Base-by-base conservation (phyloP, 2,329 filamentous ascomycete genomes). In the Aureobasidium sp. region DNA sequence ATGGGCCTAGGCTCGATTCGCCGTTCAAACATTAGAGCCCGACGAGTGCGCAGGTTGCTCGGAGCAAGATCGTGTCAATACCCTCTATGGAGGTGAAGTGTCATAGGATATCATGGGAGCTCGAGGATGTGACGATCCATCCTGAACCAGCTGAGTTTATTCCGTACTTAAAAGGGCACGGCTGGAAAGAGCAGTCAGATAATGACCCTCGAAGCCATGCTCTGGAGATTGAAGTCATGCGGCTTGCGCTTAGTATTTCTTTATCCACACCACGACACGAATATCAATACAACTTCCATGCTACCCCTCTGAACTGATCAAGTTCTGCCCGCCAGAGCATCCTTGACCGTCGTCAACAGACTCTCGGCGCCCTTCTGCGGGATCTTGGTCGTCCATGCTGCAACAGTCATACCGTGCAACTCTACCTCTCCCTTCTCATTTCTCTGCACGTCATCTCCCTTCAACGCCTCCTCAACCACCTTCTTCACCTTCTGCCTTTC, bases 401-500 rank as follows among this genome's bases (percentile, higher is more conserved):
- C 79, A 69, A 82, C 82, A 13, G 86, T 89, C 59, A 78, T 73
- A 3, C 85, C 87, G 73, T 90, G 85, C 47, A 89, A 70, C 21
- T 81, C 80, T 57, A 90, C 77, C 71, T 88, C 80, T 0, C 84
- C 85, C 59, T 81, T 77, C 6, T 81, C 81, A 65, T 89, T 86
- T 63, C 76, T 78, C 68, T 82, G 79, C 0, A 81, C 82, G 62
- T 83, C 82, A 1, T 76, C 74, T 14, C 72, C 75, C 34, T 77
- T 75, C 63, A 90, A 65, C 9, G 81, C 80, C 54, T 82, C 78
- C 60, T 82, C 77, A 57, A 85, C 80, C 64, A 86, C 80, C 62
- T 75, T 73, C 47, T 75, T 76, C 75, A 76, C 55, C 60, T 21
- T 36, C 66, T 78, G 78, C 48, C 79, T 76, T 59, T 79, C 75